Evolutionary conservation across 2,329 filamentous ascomycete genomes (phyloP).

Genomic region (Fusarium veterinarium): DNA sequence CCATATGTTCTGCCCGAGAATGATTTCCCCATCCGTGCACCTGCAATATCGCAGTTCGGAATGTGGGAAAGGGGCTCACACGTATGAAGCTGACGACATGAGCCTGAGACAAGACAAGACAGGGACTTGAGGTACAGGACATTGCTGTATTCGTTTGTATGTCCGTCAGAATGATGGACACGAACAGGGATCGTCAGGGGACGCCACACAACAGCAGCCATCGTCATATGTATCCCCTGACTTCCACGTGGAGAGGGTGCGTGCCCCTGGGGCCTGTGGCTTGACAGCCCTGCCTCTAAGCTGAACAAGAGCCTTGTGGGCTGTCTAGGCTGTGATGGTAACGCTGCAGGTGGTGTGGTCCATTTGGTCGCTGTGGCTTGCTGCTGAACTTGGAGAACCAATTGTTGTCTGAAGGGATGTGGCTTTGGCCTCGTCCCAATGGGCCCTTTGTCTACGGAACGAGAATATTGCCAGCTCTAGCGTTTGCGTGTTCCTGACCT

Average conservation of each 20-base stretch:
- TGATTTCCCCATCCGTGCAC: constrained; percentile 37
- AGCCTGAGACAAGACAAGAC: constrained; percentile 14
- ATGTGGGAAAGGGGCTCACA: constrained; percentile 30
- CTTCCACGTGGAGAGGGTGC: constrained; percentile 31
- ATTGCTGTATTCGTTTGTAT: constrained; percentile 14
- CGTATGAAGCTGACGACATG: constrained; percentile 31
- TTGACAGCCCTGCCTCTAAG: constrained; percentile 24
- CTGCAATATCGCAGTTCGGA: constrained; percentile 23
- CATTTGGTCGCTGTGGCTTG: constrained; percentile 24
- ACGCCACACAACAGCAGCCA: constrained; percentile 30
- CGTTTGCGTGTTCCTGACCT: neutral
- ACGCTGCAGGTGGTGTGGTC: constrained; percentile 16
- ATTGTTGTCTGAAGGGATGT: constrained; percentile 7
- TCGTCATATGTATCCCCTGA: constrained; percentile 27
- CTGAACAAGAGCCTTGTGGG: constrained; percentile 3
- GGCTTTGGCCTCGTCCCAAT: constrained; percentile 25
- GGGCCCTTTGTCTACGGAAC: constrained; percentile 16
- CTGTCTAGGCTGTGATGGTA: neutral
- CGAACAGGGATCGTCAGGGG: constrained; percentile 39
- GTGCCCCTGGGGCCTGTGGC: constrained; percentile 32
- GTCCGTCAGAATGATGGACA: constrained; percentile 26
- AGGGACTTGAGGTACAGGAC: neutral
- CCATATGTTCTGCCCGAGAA: constrained; percentile 2
- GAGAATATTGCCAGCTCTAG: constrained; percentile 10
- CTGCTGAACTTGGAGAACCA: constrained; percentile 11